These are phyloP conservation scores for Gnomoniopsis smithogilvyi DNA, from an alignment of 2,329 filamentous ascomycete species.

Conservation along the genomic window DNA sequence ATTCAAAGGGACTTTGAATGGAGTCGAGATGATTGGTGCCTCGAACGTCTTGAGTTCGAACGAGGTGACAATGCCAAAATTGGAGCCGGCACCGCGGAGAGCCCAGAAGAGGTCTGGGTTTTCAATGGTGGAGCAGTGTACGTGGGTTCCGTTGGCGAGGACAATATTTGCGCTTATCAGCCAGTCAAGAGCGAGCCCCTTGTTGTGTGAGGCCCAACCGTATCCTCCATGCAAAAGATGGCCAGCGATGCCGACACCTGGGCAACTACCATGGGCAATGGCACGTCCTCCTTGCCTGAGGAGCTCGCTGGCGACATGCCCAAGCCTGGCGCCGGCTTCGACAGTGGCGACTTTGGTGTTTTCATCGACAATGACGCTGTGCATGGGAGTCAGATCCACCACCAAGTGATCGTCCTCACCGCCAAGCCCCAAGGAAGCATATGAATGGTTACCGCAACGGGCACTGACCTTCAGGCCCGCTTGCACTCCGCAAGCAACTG, in stretches of 20 bases:
- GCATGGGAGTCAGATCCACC: conserved; percentile 43
- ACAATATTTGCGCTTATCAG: conserved; percentile 33
- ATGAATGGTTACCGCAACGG: conserved; percentile 50
- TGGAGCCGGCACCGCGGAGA: conserved; percentile 37
- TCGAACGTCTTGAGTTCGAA: conserved; percentile 38
- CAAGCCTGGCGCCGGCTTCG: conserved; percentile 48
- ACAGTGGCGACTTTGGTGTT: conserved; percentile 38
- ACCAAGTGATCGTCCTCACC: conserved; percentile 46
- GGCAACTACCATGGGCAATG: conserved; percentile 50
- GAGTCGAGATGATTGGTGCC: conserved; percentile 31
- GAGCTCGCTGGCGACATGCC: conserved; percentile 40
- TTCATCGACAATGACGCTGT: conserved; percentile 38
- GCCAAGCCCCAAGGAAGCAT: conserved; percentile 45
- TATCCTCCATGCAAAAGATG: conserved; percentile 39
- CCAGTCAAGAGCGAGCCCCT: conserved; percentile 34
- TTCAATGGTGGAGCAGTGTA: conserved; percentile 30
- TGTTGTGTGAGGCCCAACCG: conserved; percentile 34
- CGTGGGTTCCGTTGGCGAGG: conserved; percentile 33
- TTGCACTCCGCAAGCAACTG: conserved; percentile 41
- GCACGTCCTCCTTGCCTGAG: conserved; percentile 36
- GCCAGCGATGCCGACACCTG: conserved; percentile 40
- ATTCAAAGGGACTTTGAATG: conserved; percentile 26
- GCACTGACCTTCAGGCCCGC: conserved; percentile 44
- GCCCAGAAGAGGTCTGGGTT: conserved; percentile 42
- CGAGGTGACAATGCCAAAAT: conserved; percentile 36